Evolutionary conservation across 2,329 filamentous ascomycete genomes (phyloP).

Genomic region (Macrophomina pseudophaseolina): DNA sequence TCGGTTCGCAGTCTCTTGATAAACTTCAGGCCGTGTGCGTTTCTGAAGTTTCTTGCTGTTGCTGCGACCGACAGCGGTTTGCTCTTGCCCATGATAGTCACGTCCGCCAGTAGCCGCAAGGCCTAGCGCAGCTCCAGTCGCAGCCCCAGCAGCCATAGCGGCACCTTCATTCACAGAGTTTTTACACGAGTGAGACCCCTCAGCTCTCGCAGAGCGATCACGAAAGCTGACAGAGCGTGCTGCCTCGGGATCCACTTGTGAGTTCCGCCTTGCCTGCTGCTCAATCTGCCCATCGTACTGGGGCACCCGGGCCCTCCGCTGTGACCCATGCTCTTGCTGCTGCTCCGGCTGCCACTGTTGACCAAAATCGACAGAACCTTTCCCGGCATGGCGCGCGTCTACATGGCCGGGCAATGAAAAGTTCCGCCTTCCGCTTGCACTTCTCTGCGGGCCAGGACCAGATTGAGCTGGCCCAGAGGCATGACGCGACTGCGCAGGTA

Average conservation of each 20-base stretch:
- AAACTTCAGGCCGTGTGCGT: constrained; percentile 29
- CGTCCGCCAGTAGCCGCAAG: constrained; percentile 38
- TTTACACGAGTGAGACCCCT: constrained; percentile 21
- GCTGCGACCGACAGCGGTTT: constrained; percentile 39
- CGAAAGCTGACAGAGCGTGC: constrained; percentile 36
- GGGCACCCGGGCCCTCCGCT: constrained; percentile 11
- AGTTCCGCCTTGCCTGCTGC: background rate
- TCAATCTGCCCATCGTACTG: constrained; percentile 27
- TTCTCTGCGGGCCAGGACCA: constrained; percentile 7
- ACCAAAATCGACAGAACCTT: constrained; percentile 13
- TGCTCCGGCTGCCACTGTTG: constrained; percentile 3
- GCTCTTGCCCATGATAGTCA: constrained; percentile 28
- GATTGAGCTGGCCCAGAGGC: constrained; percentile 8
- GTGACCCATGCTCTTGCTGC: constrained; percentile 9
- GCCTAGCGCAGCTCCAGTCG: constrained; percentile 38
- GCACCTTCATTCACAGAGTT: constrained; percentile 12
- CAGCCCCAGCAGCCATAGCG: constrained; percentile 2
- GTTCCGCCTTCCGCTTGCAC: constrained; percentile 3
- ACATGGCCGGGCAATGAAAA: constrained; percentile 17
- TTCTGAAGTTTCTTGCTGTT: constrained; percentile 42
- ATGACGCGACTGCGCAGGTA: constrained; percentile 2
- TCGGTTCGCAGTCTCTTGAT: constrained; percentile 14
- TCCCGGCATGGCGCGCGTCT: constrained; percentile 22
- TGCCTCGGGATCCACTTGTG: constrained; percentile 6
- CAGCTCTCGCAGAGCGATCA: constrained; percentile 36